Conservation (phyloP, 2,329 filamentous ascomycete species). For the Cryphonectria carpinicola region DNA sequence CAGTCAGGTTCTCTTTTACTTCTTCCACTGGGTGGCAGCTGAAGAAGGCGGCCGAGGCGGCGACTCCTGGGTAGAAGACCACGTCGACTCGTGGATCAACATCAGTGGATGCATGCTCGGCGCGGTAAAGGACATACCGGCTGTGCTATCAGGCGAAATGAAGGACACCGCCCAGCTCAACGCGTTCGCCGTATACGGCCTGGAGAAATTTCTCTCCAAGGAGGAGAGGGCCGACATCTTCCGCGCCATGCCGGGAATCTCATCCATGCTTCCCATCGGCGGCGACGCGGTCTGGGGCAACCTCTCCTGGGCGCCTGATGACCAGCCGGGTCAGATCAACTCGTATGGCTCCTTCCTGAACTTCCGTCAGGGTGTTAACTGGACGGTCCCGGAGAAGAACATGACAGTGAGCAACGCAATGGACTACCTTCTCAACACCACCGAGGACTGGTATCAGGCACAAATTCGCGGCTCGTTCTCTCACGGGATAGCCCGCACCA, state of each 20-base stretch:
- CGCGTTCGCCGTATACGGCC: conserved; percentile 91
- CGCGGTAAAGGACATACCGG: conserved; percentile 86
- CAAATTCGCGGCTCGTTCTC: conserved; percentile 79
- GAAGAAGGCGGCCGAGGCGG: conserved; percentile 80
- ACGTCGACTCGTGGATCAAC: conserved; percentile 97
- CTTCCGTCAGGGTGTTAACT: conserved; percentile 71
- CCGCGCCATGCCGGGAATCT: conserved; percentile 94
- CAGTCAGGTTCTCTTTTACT: conserved; percentile 88
- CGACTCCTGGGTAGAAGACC: conserved; percentile 82
- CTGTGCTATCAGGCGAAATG: conserved; percentile 95
- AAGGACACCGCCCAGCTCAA: conserved; percentile 97
- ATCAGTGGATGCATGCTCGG: conserved; percentile 98
- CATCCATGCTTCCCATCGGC: conserved; percentile 93
- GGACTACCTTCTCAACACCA: conserved; percentile 75
- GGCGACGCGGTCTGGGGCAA: conserved; percentile 97
- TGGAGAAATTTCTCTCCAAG: conserved; percentile 92
- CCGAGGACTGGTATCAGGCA: conserved; percentile 83
- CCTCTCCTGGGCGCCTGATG: conserved; percentile 83
- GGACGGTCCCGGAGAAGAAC: conserved; percentile 69
- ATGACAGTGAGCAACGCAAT: conserved; percentile 80
- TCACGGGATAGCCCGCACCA: conserved; percentile 82
- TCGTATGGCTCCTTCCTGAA: conserved; percentile 84
- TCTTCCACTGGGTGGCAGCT: conserved; percentile 77
- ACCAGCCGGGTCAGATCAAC: conserved; percentile 70
- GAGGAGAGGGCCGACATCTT: conserved; percentile 93